Evolutionary conservation across 2,329 filamentous ascomycete genomes (phyloP).

Genomic region (Penicillium occitanis): DNA sequence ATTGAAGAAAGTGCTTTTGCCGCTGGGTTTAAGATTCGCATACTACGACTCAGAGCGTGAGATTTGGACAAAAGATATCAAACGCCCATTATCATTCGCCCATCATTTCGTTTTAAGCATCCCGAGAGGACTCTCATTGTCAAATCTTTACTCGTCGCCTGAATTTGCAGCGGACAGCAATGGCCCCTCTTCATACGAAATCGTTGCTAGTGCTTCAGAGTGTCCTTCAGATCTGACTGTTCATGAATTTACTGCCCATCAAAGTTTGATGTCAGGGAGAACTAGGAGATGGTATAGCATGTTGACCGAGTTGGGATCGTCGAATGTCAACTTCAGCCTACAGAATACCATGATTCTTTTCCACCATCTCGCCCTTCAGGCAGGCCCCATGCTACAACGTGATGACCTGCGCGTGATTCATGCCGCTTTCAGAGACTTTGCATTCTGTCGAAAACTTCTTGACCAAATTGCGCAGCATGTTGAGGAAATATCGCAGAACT

Average conservation of each 20-base stretch:
- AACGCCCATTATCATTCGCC: constrained; percentile 50
- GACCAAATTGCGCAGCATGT: constrained; percentile 52
- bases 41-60: constrained; percentile 5
- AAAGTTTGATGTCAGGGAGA: constrained; percentile 47
- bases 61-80: constrained; percentile 37
- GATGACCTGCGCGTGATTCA: constrained; percentile 51
- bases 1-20: constrained; percentile 27
- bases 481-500: constrained; percentile 52
- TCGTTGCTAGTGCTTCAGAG: constrained; percentile 47
- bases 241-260: constrained; percentile 53
- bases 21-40: not conserved
- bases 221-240: constrained; percentile 50
- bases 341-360: constrained; percentile 54
- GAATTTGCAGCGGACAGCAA: constrained; percentile 31
- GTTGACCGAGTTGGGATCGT: constrained; percentile 52
- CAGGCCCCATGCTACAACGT: constrained; percentile 48
- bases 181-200: constrained; percentile 52
- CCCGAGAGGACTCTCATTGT: constrained; percentile 41
- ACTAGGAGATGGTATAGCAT: constrained; percentile 51
- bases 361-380: constrained; percentile 54
- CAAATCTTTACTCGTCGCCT: constrained; percentile 26
- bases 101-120: constrained; percentile 47
- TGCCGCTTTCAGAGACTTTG: constrained; percentile 48
- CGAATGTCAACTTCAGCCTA: constrained; percentile 61
- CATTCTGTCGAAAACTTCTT: constrained; percentile 52